Conservation (phyloP, 2,329 filamentous ascomycete species). For the Nemania abortiva region DNA sequence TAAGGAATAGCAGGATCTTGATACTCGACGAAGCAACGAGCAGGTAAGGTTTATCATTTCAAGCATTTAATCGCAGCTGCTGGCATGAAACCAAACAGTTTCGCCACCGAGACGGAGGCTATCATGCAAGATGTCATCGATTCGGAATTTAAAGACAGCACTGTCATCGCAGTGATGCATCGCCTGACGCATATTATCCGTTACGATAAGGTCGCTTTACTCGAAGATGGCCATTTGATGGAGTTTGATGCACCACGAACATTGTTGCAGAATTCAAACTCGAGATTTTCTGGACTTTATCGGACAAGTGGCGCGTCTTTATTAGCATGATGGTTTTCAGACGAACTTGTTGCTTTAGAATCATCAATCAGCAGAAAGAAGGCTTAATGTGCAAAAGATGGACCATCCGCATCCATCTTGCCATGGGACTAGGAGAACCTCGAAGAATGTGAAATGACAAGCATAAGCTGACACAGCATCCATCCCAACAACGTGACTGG, state of each 20-base stretch:
- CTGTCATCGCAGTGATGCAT: slow-evolving; percentile 44
- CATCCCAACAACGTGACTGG: slow-evolving; percentile 28
- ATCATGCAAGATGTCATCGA: slow-evolving; percentile 45
- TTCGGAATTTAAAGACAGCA: slow-evolving; percentile 40
- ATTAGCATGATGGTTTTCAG: slow-evolving; percentile 29
- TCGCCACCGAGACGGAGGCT: slow-evolving; percentile 42
- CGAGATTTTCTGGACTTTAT: slow-evolving; percentile 29
- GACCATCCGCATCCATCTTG: slow-evolving; percentile 28
- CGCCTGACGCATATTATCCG: slow-evolving; percentile 37
- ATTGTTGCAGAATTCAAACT: slow-evolving; percentile 36
- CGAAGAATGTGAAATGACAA: slow-evolving; percentile 30
- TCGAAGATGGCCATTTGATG: slow-evolving; percentile 36
- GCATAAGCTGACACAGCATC: slow-evolving; percentile 30
- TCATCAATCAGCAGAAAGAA: slow-evolving; percentile 27
- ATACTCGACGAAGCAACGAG: slow-evolving; percentile 46
- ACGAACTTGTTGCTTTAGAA: slow-evolving; percentile 31
- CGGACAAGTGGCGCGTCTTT: slow-evolving; percentile 28
- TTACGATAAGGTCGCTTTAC: slow-evolving; percentile 40
- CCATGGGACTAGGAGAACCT: slow-evolving; percentile 30
- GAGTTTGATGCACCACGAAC: slow-evolving; percentile 36
- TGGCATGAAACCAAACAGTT: slow-evolving; percentile 33
- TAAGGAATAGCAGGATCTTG: slow-evolving; percentile 38
- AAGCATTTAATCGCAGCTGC: slow-evolving; percentile 26
- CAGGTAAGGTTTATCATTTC: slow-evolving; percentile 38
- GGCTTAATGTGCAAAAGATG: slow-evolving; percentile 30